Conservation (phyloP, 2,329 filamentous ascomycete genomes). For the Penicillium sp. region DNA sequence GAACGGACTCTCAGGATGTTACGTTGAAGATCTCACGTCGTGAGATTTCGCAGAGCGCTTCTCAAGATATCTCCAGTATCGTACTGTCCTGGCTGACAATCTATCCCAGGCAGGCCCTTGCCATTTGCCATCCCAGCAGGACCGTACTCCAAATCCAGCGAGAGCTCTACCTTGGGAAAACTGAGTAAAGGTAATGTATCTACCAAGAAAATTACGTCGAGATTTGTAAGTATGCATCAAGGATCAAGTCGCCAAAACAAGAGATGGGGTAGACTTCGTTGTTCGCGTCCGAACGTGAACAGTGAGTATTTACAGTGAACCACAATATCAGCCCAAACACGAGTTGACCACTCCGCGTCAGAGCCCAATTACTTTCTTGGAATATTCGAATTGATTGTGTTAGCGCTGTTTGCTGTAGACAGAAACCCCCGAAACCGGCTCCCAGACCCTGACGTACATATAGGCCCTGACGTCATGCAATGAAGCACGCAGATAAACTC, state of each 20-base stretch:
- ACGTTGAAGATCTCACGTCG: slow-evolving; percentile 34
- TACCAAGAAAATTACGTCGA: slow-evolving; percentile 26
- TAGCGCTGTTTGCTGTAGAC: neutral
- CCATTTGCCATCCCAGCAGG: slow-evolving; percentile 21
- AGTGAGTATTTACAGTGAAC: neutral
- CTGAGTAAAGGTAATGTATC: slow-evolving; percentile 19
- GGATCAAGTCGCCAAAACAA: neutral
- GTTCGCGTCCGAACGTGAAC: neutral
- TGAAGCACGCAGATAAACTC: slow-evolving; percentile 1
- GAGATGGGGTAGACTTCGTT: neutral
- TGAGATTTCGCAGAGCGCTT: slow-evolving; percentile 14
- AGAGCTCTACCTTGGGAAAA: slow-evolving; percentile 20
- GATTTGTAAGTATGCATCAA: slow-evolving; percentile 23
- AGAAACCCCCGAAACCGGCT: slow-evolving; percentile 4
- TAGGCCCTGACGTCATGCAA: slow-evolving; percentile 22
- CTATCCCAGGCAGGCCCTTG: slow-evolving; percentile 19
- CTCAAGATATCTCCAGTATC: slow-evolving; percentile 26
- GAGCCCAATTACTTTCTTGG: neutral
- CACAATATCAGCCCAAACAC: neutral
- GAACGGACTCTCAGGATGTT: slow-evolving; percentile 8
- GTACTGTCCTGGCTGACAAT: slow-evolving; percentile 27
- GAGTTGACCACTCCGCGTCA: neutral
- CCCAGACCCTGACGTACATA: neutral
- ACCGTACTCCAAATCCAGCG: slow-evolving; percentile 20
- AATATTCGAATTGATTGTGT: neutral